Base-by-base conservation (phyloP, 441 rosid genomes). In the Croton laevigatus region DNA sequence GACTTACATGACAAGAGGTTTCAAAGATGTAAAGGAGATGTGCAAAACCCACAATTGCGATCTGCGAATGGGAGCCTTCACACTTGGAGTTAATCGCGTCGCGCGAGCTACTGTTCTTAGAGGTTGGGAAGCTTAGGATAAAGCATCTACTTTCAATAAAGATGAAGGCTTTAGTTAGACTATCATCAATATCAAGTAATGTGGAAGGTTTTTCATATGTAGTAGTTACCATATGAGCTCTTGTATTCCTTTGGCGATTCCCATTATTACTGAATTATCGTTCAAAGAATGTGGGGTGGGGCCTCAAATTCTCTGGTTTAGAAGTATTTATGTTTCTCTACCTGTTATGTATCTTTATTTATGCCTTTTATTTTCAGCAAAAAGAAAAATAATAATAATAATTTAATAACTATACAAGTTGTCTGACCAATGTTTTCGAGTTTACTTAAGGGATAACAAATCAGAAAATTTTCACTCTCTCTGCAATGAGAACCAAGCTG, bases 41-140 rank as follows among this genome's bases (percentile, higher is more conserved):
- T 94, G 97, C 73, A 85, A 86, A 68, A 66, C 87, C 22, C 91
- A 94, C 69, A 44, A 89, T 46, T 94, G 97, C 79, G 87, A 80
- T 81, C 94, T 91, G 54, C 90, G 98, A 46, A 94, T 94, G 97
- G 98, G 98, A 59, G 98, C 98, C 75, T 94, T 94, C 81, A 91
- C 97, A 9, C 88, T 94, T 0, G 98, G 95, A 48, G 94, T 94
- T 48, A 94, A 90, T 83, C 90, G 97, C 1, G 97, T 94, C 53
- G 98, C 96, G 2, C 83, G 90, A 66, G 96, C 98, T 1, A 93
- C 97, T 0, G 79, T 81, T 68, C 94, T 93, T 53, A 79, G 97
- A 73, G 98, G 98, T 16, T 93, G 97, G 98, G 98, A 82, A 76
- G 92, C 98, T 54, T 93, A 66, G 87, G 55, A 57, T 17, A 27